phyloP scores from a whole-genome alignment of 2,329 filamentous ascomycete species.

The Lasiodiplodia citricola region DNA sequence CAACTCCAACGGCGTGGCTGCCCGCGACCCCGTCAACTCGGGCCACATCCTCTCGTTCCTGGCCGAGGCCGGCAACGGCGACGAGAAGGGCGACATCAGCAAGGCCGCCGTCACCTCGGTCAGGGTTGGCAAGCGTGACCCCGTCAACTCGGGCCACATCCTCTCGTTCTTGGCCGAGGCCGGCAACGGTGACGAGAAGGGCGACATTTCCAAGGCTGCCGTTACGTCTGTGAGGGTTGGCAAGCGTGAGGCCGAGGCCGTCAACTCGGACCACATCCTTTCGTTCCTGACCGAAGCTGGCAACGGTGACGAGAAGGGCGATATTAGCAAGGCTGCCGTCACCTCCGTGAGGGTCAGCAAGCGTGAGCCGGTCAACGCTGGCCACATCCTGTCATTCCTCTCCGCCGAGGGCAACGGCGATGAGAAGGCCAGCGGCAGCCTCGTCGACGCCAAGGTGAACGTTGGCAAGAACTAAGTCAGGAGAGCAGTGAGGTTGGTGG shows the following conservation, averaged over 20 bases:
- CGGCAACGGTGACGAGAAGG: neutral
- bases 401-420: neutral
- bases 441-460: neutral
- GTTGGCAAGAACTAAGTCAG: neutral
- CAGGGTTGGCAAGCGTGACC: neutral
- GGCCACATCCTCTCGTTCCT: neutral
- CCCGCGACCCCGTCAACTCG: slow-evolving; percentile 1
- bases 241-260: slow-evolving; percentile 2
- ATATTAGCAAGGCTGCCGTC: no score
- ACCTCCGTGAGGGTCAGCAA: neutral
- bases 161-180: neutral
- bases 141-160: neutral
- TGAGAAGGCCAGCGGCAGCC: neutral
- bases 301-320: neutral
- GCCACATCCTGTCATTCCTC: neutral
- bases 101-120: neutral
- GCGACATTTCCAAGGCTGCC: neutral
- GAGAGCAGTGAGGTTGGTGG: neutral
- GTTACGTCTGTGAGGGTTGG: neutral
- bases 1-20: neutral
- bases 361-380: slow-evolving; percentile 2
- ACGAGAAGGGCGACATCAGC: neutral
- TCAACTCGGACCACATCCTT: neutral
- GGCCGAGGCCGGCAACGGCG: neutral
- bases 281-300: neutral